These are phyloP conservation scores for Alternaria sp. DNA, from an alignment of 2,329 filamentous ascomycete genomes.

Conservation along the genomic window DNA sequence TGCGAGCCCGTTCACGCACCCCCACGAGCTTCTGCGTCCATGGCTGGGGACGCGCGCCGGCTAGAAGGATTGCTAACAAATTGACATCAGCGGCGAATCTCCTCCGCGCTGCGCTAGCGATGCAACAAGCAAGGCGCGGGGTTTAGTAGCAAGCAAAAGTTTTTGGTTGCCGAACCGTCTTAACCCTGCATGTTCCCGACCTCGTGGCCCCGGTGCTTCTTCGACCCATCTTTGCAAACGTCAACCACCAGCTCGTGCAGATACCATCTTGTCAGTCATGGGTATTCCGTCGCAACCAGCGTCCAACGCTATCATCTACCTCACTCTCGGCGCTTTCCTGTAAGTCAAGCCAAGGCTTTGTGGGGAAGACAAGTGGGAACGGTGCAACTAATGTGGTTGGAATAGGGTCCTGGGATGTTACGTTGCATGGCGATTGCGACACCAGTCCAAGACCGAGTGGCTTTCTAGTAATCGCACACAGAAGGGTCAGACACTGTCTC, in stretches of 20 bases:
- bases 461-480: conserved; percentile 81
- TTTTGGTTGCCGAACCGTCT: conserved; percentile 24
- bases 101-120: conserved; percentile 32
- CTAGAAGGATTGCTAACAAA: conserved; percentile 20
- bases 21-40: conserved; percentile 5
- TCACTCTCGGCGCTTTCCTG: conserved; percentile 81
- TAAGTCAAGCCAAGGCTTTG: conserved; percentile 50
- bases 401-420: conserved; percentile 69
- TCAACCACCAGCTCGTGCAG: conserved; percentile 6
- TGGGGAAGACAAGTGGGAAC: background rate
- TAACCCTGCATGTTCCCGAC: conserved; percentile 30
- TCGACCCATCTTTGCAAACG: conserved; percentile 14
- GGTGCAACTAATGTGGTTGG: conserved; percentile 22
- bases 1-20: conserved; percentile 1
- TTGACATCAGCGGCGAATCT: conserved; percentile 32
- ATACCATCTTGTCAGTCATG: conserved; percentile 59
- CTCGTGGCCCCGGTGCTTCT: conserved; percentile 14
- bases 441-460: conserved; percentile 74
- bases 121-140: conserved; percentile 33
- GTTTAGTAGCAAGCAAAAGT: conserved; percentile 31
- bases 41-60: background rate
- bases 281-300: conserved; percentile 76
- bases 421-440: conserved; percentile 64
- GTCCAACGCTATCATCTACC: conserved; percentile 84
- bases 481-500: conserved; percentile 66